Evolutionary conservation across 2,329 filamentous ascomycete species (phyloP), one percentile per base, ranked within the genome.

Genomic region (Fusarium hostae): DNA sequence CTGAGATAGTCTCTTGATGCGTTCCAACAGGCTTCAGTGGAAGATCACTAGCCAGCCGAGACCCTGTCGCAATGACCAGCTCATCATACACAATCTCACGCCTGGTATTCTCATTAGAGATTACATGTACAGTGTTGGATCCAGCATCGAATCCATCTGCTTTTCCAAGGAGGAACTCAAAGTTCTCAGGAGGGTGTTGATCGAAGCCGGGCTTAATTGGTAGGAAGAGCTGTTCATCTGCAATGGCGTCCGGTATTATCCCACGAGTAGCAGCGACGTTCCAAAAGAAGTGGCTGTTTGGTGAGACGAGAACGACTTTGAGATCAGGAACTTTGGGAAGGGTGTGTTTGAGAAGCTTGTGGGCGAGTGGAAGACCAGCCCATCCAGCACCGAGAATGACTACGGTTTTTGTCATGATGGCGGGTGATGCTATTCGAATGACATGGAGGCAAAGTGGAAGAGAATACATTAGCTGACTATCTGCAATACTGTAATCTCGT

Each of bases 241-340:
- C 79, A 59, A 87, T 78, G 37, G 81, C 77, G 32, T 82, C 84
- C 2, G 86, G 86, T 26, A 88, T 81, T 41, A 88, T 81, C 69
- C 85, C 86, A 40, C 87, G 85, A n/a, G 87, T 84, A 4, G 87
- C 84, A 2, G 86, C 86, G 10, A 89, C 68, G 72, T 88, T 88
- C 86, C 86, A 88, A 79, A 83, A 88, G 71, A 88, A 86, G 71
- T 86, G 84, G 57, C 80, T 83, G 75, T 84, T 88, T 79, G 87
- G 79, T 39, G 86, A 86, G 18, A 88, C 82, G n/a, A 88, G 80
- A 26, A 88, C 80, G 55, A 88, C 84, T 70, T 86, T 87, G 47
- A 86, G 71, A 44, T 83, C 82, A 35, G 82, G 76, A 22, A 82
- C 75, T 28, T 82, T 79, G 48, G 82, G 80, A 7, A 76, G 76